A percentile compares a stretch with the other conserved stretches of the same genome.
Evolutionary conservation across 805 yeast species (phyloP).

Genomic region (Jamesozyma rosinii): DNA sequence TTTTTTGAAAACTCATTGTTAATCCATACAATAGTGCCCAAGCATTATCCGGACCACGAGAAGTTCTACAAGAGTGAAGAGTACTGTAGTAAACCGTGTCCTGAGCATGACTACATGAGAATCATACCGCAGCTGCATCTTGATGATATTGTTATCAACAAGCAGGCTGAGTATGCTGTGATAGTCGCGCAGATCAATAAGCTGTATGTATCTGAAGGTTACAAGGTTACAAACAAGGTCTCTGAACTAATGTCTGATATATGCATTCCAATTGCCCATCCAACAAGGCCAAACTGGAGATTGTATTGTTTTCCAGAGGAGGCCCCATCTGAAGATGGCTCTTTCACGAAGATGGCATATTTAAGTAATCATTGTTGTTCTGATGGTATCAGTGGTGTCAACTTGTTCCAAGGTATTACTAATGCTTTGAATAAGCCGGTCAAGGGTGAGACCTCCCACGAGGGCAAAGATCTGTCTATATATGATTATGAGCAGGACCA

Average conservation of each 20-base stretch:
- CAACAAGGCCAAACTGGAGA: slow-evolving; percentile 20
- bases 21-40: slow-evolving; percentile 14
- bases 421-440: slow-evolving; percentile 3
- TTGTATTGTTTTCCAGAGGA: slow-evolving; percentile 11
- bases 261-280: slow-evolving; percentile 13
- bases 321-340: background rate
- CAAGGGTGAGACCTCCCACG: background rate
- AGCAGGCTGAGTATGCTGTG: slow-evolving; percentile 14
- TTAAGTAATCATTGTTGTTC: slow-evolving; percentile 21
- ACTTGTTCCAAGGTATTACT: slow-evolving; percentile 18
- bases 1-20: slow-evolving; percentile 17
- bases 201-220: slow-evolving; percentile 11
- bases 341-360: slow-evolving; percentile 9
- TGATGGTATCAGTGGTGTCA: slow-evolving; percentile 20
- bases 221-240: slow-evolving; percentile 7
- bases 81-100: slow-evolving; percentile 14
- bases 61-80: slow-evolving; percentile 15
- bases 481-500: slow-evolving; percentile 14
- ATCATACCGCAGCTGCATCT: slow-evolving; percentile 12
- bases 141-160: slow-evolving; percentile 17
- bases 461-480: background rate
- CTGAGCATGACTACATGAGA: slow-evolving; percentile 19
- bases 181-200: slow-evolving; percentile 5
- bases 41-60: slow-evolving; percentile 10
- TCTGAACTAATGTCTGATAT: slow-evolving; percentile 11